Percentiles rank a stretch among this genome's conserved stretches.
phyloP scores from a whole-genome alignment of 306 rosid species.

The Bauhinia variegata region DNA sequence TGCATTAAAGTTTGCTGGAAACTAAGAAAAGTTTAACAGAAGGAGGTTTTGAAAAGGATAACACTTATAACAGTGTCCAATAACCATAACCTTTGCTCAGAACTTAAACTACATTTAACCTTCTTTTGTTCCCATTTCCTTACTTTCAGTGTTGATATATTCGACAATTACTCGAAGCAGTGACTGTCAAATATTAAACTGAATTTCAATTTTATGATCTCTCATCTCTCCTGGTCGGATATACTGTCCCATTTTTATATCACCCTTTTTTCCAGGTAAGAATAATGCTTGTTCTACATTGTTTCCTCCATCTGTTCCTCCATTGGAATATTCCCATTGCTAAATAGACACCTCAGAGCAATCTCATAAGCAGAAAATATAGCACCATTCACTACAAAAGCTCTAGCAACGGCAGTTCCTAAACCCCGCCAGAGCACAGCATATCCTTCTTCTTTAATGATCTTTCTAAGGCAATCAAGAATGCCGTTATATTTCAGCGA shows the following conservation, averaged over 20 bases:
- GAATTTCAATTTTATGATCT: slow-evolving; percentile 7
- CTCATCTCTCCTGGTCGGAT: neutral
- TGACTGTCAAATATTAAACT: slow-evolving; percentile 6
- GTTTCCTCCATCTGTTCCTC: slow-evolving; percentile 52
- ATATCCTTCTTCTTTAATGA: slow-evolving; percentile 63
- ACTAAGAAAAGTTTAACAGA: too few species aligned
- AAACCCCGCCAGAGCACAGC: slow-evolving; percentile 70
- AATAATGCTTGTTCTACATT: slow-evolving; percentile 24
- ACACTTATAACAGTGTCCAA: too few species aligned
- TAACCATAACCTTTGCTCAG: too few species aligned
- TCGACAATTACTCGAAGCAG: slow-evolving; percentile 5
- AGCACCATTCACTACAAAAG: slow-evolving; percentile 83
- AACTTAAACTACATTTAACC: too few species aligned
- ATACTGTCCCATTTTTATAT: neutral
- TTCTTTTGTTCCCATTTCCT: too few species aligned
- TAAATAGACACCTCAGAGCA: slow-evolving; percentile 59
- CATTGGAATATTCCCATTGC: slow-evolving; percentile 46
- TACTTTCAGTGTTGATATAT: neutral
- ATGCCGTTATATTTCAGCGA: slow-evolving; percentile 63
- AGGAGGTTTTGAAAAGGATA: too few species aligned
- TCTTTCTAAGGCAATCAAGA: slow-evolving; percentile 67
- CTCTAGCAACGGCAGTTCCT: slow-evolving; percentile 81
- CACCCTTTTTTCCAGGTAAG: neutral
- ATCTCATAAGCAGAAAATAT: slow-evolving; percentile 81
- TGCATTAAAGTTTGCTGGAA: too few species aligned